A percentile compares a stretch with the other conserved stretches of the same genome.
These are phyloP conservation scores for Dichotomopilus funicola DNA, from an alignment of 2,329 filamentous ascomycete genomes.

Conservation along the genomic window DNA sequence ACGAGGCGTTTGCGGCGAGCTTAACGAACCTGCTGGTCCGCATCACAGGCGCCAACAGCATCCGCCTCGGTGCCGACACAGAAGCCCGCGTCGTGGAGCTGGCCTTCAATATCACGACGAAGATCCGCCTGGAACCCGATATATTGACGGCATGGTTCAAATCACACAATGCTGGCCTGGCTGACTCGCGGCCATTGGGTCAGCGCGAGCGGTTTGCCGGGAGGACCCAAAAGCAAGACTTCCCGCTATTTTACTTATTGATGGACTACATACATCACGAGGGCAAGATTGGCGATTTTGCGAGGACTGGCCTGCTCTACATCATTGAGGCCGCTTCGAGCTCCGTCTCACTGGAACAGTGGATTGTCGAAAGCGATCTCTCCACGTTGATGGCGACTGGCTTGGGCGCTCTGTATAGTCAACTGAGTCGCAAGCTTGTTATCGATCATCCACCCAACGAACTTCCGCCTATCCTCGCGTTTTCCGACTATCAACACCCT, in stretches of 20 bases:
- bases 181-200: slow-evolving; percentile 40
- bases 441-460: slow-evolving; percentile 69
- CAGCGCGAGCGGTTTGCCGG: slow-evolving; percentile 77
- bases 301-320: slow-evolving; percentile 86
- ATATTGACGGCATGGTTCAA: slow-evolving; percentile 92
- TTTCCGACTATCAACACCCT: slow-evolving; percentile 82
- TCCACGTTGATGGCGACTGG: slow-evolving; percentile 97
- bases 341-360: slow-evolving; percentile 77
- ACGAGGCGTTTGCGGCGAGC: slow-evolving; percentile 75
- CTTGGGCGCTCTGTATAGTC: slow-evolving; percentile 67
- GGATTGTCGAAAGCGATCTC: slow-evolving; percentile 95
- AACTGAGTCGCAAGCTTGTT: slow-evolving; percentile 69
- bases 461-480: slow-evolving; percentile 73
- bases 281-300: slow-evolving; percentile 91
- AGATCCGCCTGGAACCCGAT: slow-evolving; percentile 82
- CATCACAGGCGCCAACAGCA: slow-evolving; percentile 66
- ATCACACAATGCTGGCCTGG: slow-evolving; percentile 36
- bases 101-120: slow-evolving; percentile 91
- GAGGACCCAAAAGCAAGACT: slow-evolving; percentile 81
- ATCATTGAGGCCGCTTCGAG: slow-evolving; percentile 89
- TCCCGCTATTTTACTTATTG: slow-evolving; percentile 89
- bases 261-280: slow-evolving; percentile 97
- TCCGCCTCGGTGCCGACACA: slow-evolving; percentile 69
- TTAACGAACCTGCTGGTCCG: slow-evolving; percentile 79
- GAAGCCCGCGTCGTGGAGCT: slow-evolving; percentile 88